These are phyloP conservation scores for Haplosporangium gracile DNA, from an alignment of 192 early-diverging fungal species.

Conservation along the genomic window DNA sequence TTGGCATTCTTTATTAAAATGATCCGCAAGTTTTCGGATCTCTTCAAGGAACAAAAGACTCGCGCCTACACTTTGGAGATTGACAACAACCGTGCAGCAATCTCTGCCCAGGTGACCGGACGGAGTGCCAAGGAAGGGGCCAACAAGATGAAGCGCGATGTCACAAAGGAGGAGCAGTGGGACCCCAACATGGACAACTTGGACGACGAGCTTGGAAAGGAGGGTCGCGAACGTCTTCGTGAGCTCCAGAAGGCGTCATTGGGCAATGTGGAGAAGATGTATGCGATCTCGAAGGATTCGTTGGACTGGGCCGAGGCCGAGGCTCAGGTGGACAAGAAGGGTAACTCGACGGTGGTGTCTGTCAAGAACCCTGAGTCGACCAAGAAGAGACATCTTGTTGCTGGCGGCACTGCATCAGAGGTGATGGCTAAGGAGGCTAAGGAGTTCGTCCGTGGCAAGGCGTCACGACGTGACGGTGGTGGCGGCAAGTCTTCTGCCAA, in stretches of 20 bases:
- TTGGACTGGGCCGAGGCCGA: slow-evolving; percentile 83
- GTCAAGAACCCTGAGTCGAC: slow-evolving; percentile 77
- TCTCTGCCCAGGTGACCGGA: slow-evolving; percentile 37
- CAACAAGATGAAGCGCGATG: slow-evolving; percentile 60
- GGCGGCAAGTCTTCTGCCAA: slow-evolving; percentile 26
- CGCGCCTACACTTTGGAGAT: slow-evolving; percentile 60
- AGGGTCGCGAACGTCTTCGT: slow-evolving; percentile 84
- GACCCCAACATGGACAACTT: slow-evolving; percentile 82
- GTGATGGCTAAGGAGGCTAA: slow-evolving; percentile 64
- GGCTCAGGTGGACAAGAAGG: slow-evolving; percentile 72
- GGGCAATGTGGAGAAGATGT: slow-evolving; percentile 39
- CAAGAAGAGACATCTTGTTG: slow-evolving; percentile 63
- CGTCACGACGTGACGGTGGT: slow-evolving; percentile 42
- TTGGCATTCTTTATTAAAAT: slow-evolving; percentile 96
- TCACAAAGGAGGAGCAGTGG: slow-evolving; percentile 88
- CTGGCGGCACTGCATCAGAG: slow-evolving; percentile 60
- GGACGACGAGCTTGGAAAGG: slow-evolving; percentile 89
- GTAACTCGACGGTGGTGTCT: slow-evolving; percentile 74
- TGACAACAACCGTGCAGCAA: slow-evolving; percentile 52
- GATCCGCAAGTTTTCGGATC: slow-evolving; percentile 83
- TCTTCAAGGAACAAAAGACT: slow-evolving; percentile 76
- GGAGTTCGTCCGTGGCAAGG: slow-evolving; percentile 45
- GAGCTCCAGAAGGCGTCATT: slow-evolving; percentile 51
- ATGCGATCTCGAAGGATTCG: slow-evolving; percentile 43
- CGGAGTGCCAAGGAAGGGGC: slow-evolving; percentile 15